These are phyloP conservation scores for Suhomyces vadensis DNA, from an alignment of 805 yeast genomes.

Conservation along the genomic window DNA sequence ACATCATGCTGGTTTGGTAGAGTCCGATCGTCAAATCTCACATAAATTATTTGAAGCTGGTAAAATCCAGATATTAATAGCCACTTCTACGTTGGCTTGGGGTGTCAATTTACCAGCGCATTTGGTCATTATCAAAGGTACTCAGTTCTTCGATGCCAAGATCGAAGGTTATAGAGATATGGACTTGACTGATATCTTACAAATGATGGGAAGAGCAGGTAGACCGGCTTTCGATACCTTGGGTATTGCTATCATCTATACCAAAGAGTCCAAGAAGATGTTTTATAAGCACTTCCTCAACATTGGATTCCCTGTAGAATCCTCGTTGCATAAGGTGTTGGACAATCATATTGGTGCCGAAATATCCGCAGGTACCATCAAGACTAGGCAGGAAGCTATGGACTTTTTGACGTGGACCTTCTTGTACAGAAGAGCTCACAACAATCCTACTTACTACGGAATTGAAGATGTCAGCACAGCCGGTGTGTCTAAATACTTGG, in stretches of 20 bases:
- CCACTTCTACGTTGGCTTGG: conserved; percentile 86
- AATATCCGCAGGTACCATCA: conserved; percentile 67
- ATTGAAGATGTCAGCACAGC: conserved; percentile 58
- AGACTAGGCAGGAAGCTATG: conserved; percentile 65
- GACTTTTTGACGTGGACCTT: conserved; percentile 79
- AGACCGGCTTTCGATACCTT: conserved; percentile 79
- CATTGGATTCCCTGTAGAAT: conserved; percentile 81
- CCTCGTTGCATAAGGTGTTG: conserved; percentile 73
- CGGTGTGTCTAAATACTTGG: conserved; percentile 60
- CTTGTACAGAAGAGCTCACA: conserved; percentile 69
- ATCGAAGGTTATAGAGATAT: conserved; percentile 73
- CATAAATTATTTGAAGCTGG: conserved; percentile 70
- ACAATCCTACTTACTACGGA: conserved; percentile 76
- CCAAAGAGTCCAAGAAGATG: conserved; percentile 71
- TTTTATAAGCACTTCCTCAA: conserved; percentile 78
- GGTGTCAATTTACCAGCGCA: conserved; percentile 84
- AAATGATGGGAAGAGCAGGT: conserved; percentile 79
- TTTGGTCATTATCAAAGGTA: conserved; percentile 75
- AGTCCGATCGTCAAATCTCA: conserved; percentile 66
- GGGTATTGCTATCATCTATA: conserved; percentile 74
- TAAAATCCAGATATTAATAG: conserved; percentile 70
- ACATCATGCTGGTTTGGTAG: conserved; percentile 82
- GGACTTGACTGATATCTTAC: conserved; percentile 80
- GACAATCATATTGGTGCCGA: conserved; percentile 84
- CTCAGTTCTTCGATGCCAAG: conserved; percentile 62